A percentile compares a stretch with the other conserved stretches of the same genome.
phyloP scores from a whole-genome alignment of 371 early-diverging fungal genomes.

The Actinomortierella ambigua region DNA sequence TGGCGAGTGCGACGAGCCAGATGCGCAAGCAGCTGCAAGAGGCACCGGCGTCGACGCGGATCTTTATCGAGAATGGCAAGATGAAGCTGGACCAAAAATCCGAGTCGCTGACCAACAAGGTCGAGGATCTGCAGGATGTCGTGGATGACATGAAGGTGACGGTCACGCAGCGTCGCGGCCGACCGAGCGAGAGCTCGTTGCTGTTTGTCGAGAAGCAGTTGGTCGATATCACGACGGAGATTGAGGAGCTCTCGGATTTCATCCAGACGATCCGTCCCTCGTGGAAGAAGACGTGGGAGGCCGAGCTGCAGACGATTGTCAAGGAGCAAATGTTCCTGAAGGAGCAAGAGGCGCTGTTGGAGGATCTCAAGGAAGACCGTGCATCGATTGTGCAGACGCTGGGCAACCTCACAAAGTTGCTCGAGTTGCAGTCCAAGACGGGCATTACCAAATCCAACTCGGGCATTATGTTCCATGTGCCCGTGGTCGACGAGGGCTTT shows the following conservation, averaged over 20 bases:
- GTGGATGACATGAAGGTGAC: slow-evolving; percentile 79
- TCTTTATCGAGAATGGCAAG: slow-evolving; percentile 64
- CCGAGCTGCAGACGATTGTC: slow-evolving; percentile 77
- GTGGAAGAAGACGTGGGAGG: slow-evolving; percentile 87
- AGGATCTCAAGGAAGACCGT: slow-evolving; percentile 71
- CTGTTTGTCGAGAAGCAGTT: slow-evolving; percentile 57
- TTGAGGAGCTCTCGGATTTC: slow-evolving; percentile 53
- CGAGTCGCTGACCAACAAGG: slow-evolving; percentile 54
- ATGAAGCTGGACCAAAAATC: slow-evolving; percentile 60
- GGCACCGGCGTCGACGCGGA: slow-evolving; percentile 41
- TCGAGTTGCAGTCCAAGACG: slow-evolving; percentile 58
- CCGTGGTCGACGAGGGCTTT: slow-evolving; percentile 65
- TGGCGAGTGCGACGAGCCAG: slow-evolving; percentile 52
- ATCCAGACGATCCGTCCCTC: slow-evolving; percentile 60
- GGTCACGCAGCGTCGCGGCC: slow-evolving; percentile 72
- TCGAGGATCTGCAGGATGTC: slow-evolving; percentile 72
- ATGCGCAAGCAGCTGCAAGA: slow-evolving; percentile 44
- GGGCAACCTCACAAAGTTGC: slow-evolving; percentile 61
- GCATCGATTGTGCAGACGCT: slow-evolving; percentile 59
- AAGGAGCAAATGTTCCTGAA: slow-evolving; percentile 80
- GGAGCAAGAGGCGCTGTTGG: slow-evolving; percentile 69
- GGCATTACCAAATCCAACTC: slow-evolving; percentile 1
- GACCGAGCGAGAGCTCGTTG: slow-evolving; percentile 63
- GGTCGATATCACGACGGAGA: slow-evolving; percentile 49
- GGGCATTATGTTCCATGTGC: slow-evolving; percentile 56